A percentile compares a stretch with the other conserved stretches of the same genome.
These are phyloP conservation scores for Didymella segeticola DNA, from an alignment of 2,329 filamentous ascomycete species.

Conservation along the genomic window DNA sequence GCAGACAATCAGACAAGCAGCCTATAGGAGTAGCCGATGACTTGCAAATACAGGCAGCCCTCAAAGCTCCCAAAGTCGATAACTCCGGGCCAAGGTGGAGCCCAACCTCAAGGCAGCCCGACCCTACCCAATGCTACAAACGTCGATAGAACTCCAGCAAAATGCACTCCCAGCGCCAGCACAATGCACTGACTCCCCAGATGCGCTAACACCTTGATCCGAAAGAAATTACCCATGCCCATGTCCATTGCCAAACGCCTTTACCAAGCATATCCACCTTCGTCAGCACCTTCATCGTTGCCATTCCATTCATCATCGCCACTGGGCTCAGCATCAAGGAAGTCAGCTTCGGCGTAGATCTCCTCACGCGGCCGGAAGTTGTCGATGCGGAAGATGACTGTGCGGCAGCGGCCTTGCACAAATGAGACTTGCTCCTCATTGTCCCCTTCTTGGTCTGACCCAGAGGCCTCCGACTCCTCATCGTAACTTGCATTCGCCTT, in stretches of 20 bases:
- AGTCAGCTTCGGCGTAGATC: conserved; percentile 75
- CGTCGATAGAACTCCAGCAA: conserved; percentile 16
- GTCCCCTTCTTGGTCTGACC: conserved; percentile 21
- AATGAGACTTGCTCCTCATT: conserved; percentile 39
- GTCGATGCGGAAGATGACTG: conserved; percentile 75
- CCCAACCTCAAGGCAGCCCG: conserved; percentile 28
- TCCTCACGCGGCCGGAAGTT: conserved; percentile 75
- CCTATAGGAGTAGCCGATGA: conserved; percentile 1
- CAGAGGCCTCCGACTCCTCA: conserved; percentile 40
- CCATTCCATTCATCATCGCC: conserved; percentile 66
- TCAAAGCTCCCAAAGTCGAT: neutral
- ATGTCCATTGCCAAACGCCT: neutral
- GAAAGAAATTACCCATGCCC: neutral
- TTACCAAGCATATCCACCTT: conserved; percentile 44
- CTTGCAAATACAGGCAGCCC: neutral
- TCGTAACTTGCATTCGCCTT: conserved; percentile 36
- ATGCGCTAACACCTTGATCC: neutral
- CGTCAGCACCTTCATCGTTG: conserved; percentile 58
- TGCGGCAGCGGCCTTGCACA: conserved; percentile 73
- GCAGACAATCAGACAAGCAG: neutral
- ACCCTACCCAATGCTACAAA: conserved; percentile 23
- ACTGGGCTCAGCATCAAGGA: conserved; percentile 68
- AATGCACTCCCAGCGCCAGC: conserved; percentile 24
- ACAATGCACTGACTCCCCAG: conserved; percentile 20
- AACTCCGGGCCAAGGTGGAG: conserved; percentile 17